phyloP scores from a whole-genome alignment of 1,139 yeast genomes.

The Diutina ranongensis region DNA sequence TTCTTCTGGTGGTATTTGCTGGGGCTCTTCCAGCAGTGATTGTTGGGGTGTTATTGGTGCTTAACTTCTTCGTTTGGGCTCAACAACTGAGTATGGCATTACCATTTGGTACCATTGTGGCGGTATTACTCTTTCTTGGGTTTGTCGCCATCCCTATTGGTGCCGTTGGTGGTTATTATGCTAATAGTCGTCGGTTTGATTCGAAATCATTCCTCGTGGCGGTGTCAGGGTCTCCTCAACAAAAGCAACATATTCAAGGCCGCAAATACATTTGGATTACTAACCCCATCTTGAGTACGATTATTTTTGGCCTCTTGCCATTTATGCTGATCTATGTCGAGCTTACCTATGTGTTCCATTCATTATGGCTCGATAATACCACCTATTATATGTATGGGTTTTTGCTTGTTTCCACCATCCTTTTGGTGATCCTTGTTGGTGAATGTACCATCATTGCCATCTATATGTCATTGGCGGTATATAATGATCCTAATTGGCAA shows the following conservation, averaged over 20 bases:
- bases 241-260: not conserved
- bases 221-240: conserved; percentile 1
- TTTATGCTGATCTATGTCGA: conserved; percentile 78
- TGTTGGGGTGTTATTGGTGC: conserved; percentile 37
- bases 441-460: conserved; percentile 70
- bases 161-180: conserved; percentile 55
- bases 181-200: conserved; percentile 28
- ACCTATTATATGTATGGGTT: conserved; percentile 77
- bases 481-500: conserved; percentile 66
- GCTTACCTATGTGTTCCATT: conserved; percentile 58
- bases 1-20: conserved; percentile 36
- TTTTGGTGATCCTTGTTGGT: conserved; percentile 50
- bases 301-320: conserved; percentile 57
- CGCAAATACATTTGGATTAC: conserved; percentile 7
- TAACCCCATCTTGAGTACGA: conserved; percentile 17
- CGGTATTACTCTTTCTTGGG: conserved; percentile 44
- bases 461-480: conserved; percentile 45
- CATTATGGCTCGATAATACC: conserved; percentile 72
- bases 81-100: conserved; percentile 66
- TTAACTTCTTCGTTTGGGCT: conserved; percentile 68
- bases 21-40: conserved; percentile 51
- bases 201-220: conserved; percentile 10
- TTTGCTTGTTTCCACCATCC: conserved; percentile 46
- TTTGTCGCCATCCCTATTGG: conserved; percentile 66
- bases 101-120: conserved; percentile 65